Conservation (phyloP, 192 early-diverging fungal species). For the Cetraspora pellucida region DNA sequence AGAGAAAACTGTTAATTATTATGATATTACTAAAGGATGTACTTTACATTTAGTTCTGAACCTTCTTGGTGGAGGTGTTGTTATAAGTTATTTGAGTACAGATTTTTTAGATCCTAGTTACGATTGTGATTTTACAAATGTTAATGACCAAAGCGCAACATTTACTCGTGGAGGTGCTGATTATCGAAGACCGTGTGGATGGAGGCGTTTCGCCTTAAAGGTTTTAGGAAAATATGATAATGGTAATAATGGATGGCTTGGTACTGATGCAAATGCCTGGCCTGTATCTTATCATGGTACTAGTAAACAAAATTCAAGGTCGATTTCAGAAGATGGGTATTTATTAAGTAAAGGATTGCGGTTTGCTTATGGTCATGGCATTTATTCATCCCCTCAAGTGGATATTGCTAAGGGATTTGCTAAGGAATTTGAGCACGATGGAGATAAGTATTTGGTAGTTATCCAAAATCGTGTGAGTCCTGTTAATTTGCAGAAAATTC, state of each 20-base stretch:
- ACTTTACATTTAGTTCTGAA: conserved; percentile 65
- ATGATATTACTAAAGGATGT: conserved; percentile 70
- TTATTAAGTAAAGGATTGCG: conserved; percentile 20
- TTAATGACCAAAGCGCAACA: not conserved
- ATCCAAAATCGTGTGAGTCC: conserved; percentile 31
- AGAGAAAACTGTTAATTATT: conserved; percentile 57
- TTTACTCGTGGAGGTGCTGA: not conserved
- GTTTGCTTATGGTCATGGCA: conserved; percentile 11
- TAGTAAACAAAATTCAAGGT: not conserved
- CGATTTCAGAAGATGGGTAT: conserved; percentile 1
- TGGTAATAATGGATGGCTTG: conserved; percentile 17
- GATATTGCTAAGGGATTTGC: not conserved
- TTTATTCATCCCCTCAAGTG: conserved; percentile 21
- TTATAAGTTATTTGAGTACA: not conserved
- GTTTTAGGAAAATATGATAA: conserved; percentile 13
- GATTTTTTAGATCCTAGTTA: not conserved
- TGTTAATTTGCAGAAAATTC: not conserved
- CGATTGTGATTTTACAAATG: conserved; percentile 20
- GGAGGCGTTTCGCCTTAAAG: conserved; percentile 10
- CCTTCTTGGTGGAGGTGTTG: conserved; percentile 56
- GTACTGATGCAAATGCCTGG: not conserved
- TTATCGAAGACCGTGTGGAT: not conserved
- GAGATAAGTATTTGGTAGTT: not conserved
- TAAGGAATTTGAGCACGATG: not conserved
- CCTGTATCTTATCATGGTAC: conserved; percentile 30